phyloP scores from a whole-genome alignment of 2,329 filamentous ascomycete species.

The Fusarium sp. region DNA sequence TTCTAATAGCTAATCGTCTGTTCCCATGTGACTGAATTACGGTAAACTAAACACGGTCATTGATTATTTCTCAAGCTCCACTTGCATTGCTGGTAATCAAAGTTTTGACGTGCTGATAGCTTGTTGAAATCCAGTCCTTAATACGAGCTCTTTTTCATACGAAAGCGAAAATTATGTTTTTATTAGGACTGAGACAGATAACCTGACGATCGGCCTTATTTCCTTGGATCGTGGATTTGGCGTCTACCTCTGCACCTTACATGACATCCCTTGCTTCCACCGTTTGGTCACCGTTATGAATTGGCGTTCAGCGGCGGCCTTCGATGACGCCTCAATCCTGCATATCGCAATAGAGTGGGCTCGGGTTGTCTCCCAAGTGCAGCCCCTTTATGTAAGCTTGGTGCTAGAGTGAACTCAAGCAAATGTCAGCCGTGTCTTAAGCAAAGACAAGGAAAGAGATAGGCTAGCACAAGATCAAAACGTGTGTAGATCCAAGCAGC shows the following conservation, averaged over 20 bases:
- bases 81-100: not conserved
- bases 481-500: not conserved
- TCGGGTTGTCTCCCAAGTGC: not conserved
- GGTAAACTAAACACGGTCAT: conserved; percentile 4
- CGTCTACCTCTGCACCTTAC: not conserved
- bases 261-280: conserved; percentile 17
- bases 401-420: not conserved
- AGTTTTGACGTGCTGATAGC: not conserved
- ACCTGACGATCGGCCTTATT: conserved; percentile 1
- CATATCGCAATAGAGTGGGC: conserved; percentile 24
- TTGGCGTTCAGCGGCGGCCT: not conserved
- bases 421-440: not conserved
- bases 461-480: conserved; percentile 8
- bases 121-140: not conserved
- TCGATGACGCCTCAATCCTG: conserved; percentile 21
- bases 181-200: not conserved
- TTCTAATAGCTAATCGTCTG: conserved; percentile 12
- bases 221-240: conserved; percentile 8
- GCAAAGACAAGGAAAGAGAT: not conserved
- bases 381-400: conserved; percentile 23
- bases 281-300: not conserved
- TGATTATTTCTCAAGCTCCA: conserved; percentile 18
- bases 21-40: conserved; percentile 20
- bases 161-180: conserved; percentile 18
- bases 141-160: not conserved